Conservation (phyloP, 73 alveolate species). For the Symbiodinium natans region DNA sequence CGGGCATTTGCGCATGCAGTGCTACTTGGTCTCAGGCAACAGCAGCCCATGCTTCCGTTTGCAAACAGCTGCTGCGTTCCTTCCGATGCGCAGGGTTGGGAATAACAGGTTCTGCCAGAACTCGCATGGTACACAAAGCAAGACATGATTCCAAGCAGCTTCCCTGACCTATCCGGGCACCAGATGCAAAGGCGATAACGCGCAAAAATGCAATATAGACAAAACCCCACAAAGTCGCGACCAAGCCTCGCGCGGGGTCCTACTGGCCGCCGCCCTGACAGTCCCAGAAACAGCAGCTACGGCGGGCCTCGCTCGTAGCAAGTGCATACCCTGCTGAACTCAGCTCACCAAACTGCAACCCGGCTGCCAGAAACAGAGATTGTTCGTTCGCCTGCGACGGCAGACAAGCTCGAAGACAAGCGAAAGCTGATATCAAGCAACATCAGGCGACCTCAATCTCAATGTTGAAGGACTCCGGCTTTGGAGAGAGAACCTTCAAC, state of each 20-base stretch:
- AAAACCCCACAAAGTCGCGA: neutral
- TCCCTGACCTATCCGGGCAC: no score
- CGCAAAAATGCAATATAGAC: neutral
- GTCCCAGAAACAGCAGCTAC: slow-evolving; percentile 61
- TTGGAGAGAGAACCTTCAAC: neutral
- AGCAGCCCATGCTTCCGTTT: neutral
- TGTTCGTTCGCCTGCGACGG: neutral
- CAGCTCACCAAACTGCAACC: no score
- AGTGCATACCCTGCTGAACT: no score
- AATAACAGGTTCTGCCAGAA: no score
- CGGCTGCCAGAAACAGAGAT: neutral
- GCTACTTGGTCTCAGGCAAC: neutral
- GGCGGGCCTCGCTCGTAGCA: slow-evolving; percentile 35
- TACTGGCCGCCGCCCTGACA: slow-evolving; percentile 8
- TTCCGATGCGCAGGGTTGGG: no score
- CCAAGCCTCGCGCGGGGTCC: neutral
- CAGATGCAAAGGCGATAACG: no score
- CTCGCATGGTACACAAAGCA: no score
- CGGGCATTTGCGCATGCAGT: neutral
- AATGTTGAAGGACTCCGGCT: slow-evolving; percentile 7
- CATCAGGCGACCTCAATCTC: neutral
- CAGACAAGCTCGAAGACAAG: neutral
- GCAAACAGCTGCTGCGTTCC: neutral
- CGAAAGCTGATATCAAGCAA: neutral
- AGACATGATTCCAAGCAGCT: no score